Evolutionary conservation across 2,329 filamentous ascomycete genomes (phyloP), one percentile per base, ranked within the genome.

Genomic region (Fusarium concolor): DNA sequence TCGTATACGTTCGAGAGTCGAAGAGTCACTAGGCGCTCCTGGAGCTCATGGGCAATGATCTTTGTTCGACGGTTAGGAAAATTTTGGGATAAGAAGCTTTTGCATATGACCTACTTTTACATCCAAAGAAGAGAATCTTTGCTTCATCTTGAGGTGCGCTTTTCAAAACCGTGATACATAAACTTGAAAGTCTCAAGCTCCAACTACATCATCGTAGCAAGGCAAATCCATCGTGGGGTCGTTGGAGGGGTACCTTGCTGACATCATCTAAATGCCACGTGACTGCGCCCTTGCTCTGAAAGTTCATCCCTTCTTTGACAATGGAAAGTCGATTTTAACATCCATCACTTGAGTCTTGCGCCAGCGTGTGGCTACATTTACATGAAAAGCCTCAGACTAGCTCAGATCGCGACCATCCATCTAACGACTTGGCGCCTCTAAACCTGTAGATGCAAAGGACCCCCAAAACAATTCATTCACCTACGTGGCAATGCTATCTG

Each of bases 1-100:
- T 99, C 96, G 82, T 99, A 98, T 78, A 97, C 90, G 77, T 99
- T 99, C 66, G 92, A 89, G 50, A 98, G 87, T 67, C 96, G 92
- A 65, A 98, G 85, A 61, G 89, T 88, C 60, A 91, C 88, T 54
- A 99, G 86, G 68, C 86, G 87, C 67, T 87, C 84, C 62, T 93
- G 90, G 66, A 99, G 91, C 86, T 99, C 96, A 78, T 97, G 93
- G 57, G 94, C 92, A 76, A 98, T 96, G 80, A 97, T 93, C 93
- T 97, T 75, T 52, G 20, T 37, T 29, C 22, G 18, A 44, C 5
- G 31, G 55, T 70, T 52, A 70, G 62, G 35, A 31, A 11, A 43
- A 17, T 33, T 10, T 15, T 29, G 7, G 11, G 29, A n/a, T 39
- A 10, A 45, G n/a, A 10, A 31, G 15, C 17, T 18, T 51, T 37